Conservation (phyloP, 768 basidiomycete genomes). For the Trametes sanguinea region DNA sequence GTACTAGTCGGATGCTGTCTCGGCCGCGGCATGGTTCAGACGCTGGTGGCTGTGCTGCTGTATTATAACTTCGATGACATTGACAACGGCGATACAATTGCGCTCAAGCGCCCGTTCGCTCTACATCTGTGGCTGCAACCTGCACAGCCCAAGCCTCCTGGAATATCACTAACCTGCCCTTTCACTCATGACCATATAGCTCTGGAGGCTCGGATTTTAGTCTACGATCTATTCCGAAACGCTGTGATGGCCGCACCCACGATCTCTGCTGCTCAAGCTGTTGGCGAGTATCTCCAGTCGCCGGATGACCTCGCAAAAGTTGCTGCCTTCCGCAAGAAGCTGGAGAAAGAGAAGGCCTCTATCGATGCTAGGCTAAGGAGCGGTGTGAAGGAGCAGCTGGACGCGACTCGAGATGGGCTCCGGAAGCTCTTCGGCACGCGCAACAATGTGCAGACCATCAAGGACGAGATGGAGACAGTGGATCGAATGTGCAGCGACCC, state of each 20-base stretch:
- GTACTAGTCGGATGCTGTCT: too few species aligned
- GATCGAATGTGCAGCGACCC: conserved; percentile 79
- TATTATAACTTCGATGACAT: too few species aligned
- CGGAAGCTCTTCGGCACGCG: conserved; percentile 78
- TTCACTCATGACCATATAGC: not conserved
- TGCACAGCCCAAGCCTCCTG: not conserved
- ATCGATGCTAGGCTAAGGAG: conserved; percentile 88
- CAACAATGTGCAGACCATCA: conserved; percentile 75
- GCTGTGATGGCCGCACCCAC: conserved; percentile 34
- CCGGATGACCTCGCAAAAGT: conserved; percentile 94
- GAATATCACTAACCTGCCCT: not conserved
- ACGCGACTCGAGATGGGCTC: conserved; percentile 86
- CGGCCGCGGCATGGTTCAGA: too few species aligned
- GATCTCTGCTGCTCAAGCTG: conserved; percentile 81
- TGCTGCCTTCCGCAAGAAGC: conserved; percentile 84
- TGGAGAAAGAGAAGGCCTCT: conserved; percentile 95
- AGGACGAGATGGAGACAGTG: conserved; percentile 82
- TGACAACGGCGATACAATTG: too few species aligned
- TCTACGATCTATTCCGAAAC: not conserved
- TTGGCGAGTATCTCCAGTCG: conserved; percentile 88
- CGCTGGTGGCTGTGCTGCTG: too few species aligned
- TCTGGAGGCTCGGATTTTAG: not conserved
- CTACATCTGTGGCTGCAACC: too few species aligned
- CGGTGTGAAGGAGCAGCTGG: conserved; percentile 91
- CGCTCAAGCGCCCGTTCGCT: too few species aligned